Evolutionary conservation across 768 basidiomycete genomes (phyloP).

Genomic region (Pleurotus djamor): DNA sequence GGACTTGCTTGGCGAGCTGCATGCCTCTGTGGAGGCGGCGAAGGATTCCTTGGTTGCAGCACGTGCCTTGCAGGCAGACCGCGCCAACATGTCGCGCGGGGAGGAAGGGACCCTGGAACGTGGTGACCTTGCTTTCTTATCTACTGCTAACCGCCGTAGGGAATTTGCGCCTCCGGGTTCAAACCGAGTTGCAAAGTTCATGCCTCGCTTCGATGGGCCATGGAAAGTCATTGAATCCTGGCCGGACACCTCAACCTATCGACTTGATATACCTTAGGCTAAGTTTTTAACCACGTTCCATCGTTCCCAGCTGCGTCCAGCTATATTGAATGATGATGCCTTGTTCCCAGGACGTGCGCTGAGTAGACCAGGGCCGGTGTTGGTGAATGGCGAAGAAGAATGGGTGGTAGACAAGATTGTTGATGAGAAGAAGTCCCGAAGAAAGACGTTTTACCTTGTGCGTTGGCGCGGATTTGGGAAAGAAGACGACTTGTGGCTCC

Average conservation of each 20-base stretch:
- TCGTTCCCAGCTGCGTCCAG: no score
- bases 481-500: no score
- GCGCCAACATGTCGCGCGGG: no score
- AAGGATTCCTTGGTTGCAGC: no score
- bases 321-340: not conserved
- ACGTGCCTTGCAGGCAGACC: no score
- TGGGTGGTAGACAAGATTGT: not conserved
- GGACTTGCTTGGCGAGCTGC: no score
- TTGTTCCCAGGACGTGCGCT: not conserved
- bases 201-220: slow-evolving; percentile 22
- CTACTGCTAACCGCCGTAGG: not conserved
- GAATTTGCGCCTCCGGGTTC: not conserved
- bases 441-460: no score
- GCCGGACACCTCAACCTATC: slow-evolving; percentile 12
- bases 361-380: not conserved
- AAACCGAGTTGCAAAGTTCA: slow-evolving; percentile 24
- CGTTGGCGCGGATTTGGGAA: no score
- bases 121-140: not conserved
- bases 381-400: not conserved
- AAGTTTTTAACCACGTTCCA: no score
- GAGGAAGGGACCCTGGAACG: no score
- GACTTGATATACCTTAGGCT: slow-evolving; percentile 20
- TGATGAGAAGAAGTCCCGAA: not conserved
- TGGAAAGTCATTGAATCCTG: slow-evolving; percentile 14
- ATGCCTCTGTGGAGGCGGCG: no score